Conservation (phyloP, 768 basidiomycete species). For the Tricholoma furcatifolium region DNA sequence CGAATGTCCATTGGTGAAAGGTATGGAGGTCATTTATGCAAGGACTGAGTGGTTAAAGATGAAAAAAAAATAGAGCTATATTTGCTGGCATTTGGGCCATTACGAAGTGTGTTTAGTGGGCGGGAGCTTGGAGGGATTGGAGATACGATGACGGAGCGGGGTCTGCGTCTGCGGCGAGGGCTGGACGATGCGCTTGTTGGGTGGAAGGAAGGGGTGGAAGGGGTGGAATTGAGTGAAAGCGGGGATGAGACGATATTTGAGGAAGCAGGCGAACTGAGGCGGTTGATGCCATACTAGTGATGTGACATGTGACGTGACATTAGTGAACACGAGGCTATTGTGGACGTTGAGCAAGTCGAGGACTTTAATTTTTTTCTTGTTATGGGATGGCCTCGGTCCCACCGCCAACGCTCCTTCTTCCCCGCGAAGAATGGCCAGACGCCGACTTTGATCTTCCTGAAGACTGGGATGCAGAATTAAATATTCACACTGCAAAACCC, state of each 20-base stretch:
- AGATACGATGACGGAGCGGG: slow-evolving; percentile 78
- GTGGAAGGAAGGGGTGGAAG: slow-evolving; percentile 35
- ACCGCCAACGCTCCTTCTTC: slow-evolving; percentile 49
- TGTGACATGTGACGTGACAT: slow-evolving; percentile 24
- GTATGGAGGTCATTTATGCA: slow-evolving; percentile 34
- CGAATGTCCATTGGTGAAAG: slow-evolving; percentile 77
- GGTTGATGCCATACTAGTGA: slow-evolving; percentile 61
- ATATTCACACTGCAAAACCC: slow-evolving; percentile 57
- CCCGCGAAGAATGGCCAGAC: slow-evolving; percentile 82
- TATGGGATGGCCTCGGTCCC: slow-evolving; percentile 56
- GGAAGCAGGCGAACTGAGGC: slow-evolving; percentile 54
- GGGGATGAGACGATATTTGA: slow-evolving; percentile 57
- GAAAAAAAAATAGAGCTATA: slow-evolving; percentile 56
- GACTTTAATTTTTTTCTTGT: slow-evolving; percentile 14
- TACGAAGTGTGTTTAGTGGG: slow-evolving; percentile 59
- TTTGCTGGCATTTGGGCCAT: slow-evolving; percentile 71
- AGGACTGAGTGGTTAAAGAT: neutral
- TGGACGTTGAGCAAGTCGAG: slow-evolving; percentile 12
- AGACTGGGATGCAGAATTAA: slow-evolving; percentile 83
- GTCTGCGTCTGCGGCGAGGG: slow-evolving; percentile 59
- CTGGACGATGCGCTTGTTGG: slow-evolving; percentile 58
- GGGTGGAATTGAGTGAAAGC: slow-evolving; percentile 28
- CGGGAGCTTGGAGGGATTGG: slow-evolving; percentile 60
- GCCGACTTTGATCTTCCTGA: slow-evolving; percentile 86
- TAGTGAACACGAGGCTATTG: slow-evolving; percentile 29